phyloP scores from a whole-genome alignment of 441 rosid genomes.

The Capsella rubella region DNA sequence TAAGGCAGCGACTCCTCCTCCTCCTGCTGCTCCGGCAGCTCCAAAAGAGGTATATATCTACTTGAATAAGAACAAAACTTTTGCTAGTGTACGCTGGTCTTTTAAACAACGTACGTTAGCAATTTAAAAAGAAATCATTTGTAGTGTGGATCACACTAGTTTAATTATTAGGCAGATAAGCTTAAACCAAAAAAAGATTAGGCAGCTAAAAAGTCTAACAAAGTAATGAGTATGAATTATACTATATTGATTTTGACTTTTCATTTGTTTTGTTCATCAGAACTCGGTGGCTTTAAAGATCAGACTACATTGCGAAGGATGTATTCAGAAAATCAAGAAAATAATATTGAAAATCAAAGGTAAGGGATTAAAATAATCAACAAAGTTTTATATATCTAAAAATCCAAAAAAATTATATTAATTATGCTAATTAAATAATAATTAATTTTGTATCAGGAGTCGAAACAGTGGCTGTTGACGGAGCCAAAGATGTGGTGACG shows the following conservation, averaged over 20 bases:
- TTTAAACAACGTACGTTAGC: slow-evolving; percentile 6
- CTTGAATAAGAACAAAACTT: slow-evolving; percentile 15
- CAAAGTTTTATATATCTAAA: neutral
- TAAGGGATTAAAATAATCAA: slow-evolving; percentile 36
- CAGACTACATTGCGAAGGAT: slow-evolving; percentile 83
- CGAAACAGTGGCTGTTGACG: slow-evolving; percentile 57
- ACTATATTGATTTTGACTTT: slow-evolving; percentile 12
- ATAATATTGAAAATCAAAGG: slow-evolving; percentile 64
- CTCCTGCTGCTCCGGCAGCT: slow-evolving; percentile 41
- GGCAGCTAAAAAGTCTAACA: slow-evolving; percentile 19
- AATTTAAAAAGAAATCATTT: neutral
- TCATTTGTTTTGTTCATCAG: slow-evolving; percentile 55
- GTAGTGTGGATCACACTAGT: slow-evolving; percentile 13
- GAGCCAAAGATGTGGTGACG: slow-evolving; percentile 68
- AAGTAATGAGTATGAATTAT: slow-evolving; percentile 5
- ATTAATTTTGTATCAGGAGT: slow-evolving; percentile 57
- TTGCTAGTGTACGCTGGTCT: neutral
- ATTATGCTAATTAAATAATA: slow-evolving; percentile 6
- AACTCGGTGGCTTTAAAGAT: slow-evolving; percentile 70
- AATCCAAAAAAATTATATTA: neutral
- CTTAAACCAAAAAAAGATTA: slow-evolving; percentile 16
- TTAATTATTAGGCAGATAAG: slow-evolving; percentile 10
- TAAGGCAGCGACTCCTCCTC: slow-evolving; percentile 20
- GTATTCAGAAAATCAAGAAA: slow-evolving; percentile 66
- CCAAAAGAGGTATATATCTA: slow-evolving; percentile 42